A percentile compares a stretch with the other conserved stretches of the same genome.
Conservation (phyloP, 345 rosid genomes). For the Pseudoturritis turrita region DNA sequence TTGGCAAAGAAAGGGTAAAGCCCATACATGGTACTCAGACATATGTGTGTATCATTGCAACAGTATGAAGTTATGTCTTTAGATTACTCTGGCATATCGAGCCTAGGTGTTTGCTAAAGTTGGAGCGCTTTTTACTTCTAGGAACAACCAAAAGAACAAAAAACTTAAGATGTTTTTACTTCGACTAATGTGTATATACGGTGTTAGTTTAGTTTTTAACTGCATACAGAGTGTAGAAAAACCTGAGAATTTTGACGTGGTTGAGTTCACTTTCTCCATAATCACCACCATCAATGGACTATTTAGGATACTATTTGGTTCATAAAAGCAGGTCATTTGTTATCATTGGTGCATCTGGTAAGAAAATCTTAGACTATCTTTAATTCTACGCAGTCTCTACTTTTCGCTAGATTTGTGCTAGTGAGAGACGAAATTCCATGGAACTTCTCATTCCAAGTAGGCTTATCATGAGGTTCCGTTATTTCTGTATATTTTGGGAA, state of each 20-base stretch:
- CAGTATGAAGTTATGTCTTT: neutral
- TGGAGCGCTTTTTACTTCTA: no score
- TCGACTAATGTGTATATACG: neutral
- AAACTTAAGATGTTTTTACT: neutral
- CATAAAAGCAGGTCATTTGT: neutral
- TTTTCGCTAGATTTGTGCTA: neutral
- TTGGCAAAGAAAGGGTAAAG: neutral
- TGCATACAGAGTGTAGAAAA: neutral
- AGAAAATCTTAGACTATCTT: no score
- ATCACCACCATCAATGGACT: neutral
- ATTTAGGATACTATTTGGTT: neutral
- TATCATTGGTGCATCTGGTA: neutral
- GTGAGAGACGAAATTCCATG: neutral
- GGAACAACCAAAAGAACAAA: neutral
- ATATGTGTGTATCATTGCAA: neutral
- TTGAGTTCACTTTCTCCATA: neutral
- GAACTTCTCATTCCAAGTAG: neutral
- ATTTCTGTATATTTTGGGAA: neutral
- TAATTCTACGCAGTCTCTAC: neutral
- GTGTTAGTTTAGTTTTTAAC: neutral
- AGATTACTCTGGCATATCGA: neutral
- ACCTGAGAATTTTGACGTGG: neutral
- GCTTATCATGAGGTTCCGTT: neutral
- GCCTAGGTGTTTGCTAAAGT: neutral
- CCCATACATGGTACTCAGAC: neutral